These are phyloP conservation scores for Gynochthodes officinalis DNA, from an alignment of 257 asterid species.

Conservation along the genomic window DNA sequence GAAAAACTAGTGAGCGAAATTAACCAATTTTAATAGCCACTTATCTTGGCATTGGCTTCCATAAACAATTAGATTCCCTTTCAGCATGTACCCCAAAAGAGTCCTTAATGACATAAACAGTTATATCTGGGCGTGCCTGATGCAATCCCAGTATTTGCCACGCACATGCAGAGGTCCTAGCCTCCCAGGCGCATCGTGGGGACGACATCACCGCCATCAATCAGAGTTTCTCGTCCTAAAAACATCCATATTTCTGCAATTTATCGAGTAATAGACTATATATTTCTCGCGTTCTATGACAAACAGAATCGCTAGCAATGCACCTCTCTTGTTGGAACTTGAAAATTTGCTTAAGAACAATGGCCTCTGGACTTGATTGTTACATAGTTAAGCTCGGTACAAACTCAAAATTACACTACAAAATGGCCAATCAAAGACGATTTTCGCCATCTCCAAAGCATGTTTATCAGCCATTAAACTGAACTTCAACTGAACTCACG, in stretches of 20 bases:
- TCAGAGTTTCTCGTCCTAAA: background rate
- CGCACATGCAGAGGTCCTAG: too few relatives aligned
- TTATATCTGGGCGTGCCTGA: too few relatives aligned
- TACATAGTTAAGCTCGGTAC: background rate
- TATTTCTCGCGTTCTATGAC: background rate
- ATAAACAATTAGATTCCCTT: too few relatives aligned
- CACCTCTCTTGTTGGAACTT: background rate
- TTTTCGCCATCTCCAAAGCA: background rate
- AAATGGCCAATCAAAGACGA: slow-evolving; percentile 8
- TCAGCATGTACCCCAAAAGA: too few relatives aligned
- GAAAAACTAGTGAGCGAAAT: background rate
- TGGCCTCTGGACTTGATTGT: background rate
- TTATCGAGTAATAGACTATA: background rate
- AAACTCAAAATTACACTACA: slow-evolving; percentile 7
- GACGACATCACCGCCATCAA: background rate
- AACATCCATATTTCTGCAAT: background rate
- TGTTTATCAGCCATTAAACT: slow-evolving; percentile 2
- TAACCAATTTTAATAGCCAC: too few relatives aligned
- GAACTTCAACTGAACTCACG: slow-evolving; percentile 44
- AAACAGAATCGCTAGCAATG: background rate
- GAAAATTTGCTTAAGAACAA: background rate
- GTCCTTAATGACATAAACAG: too few relatives aligned
- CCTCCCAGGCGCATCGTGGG: background rate
- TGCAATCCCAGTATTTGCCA: too few relatives aligned
- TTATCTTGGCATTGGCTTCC: too few relatives aligned